Percentiles rank a stretch among this genome's conserved stretches.
Conservation (phyloP, 306 rosid genomes). For the Vigna trinervia region DNA sequence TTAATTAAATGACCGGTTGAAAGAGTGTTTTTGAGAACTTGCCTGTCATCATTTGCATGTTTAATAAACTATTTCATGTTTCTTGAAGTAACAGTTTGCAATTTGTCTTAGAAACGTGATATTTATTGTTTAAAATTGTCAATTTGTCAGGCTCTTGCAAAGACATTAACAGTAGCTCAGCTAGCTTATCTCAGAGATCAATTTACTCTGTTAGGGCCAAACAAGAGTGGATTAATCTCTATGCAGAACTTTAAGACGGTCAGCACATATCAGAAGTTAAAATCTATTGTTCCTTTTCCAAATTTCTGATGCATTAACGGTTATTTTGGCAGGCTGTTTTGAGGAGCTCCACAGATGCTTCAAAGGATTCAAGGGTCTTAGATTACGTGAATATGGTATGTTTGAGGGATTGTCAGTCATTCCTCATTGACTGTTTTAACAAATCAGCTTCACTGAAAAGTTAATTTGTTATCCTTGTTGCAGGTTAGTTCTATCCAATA, state of each 20-base stretch:
- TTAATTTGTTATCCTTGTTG: constrained; percentile 21
- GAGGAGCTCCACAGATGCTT: constrained; percentile 70
- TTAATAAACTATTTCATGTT: neutral
- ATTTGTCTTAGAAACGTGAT: constrained; percentile 27
- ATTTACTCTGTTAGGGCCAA: constrained; percentile 67
- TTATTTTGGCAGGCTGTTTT: constrained; percentile 61
- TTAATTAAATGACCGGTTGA: neutral
- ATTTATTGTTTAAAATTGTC: constrained; percentile 18
- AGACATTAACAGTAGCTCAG: constrained; percentile 68
- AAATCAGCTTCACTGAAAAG: neutral
- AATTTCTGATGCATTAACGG: constrained; percentile 33
- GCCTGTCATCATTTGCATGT: neutral
- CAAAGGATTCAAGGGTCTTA: constrained; percentile 69
- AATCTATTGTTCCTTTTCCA: constrained; percentile 1
- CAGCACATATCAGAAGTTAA: constrained; percentile 34
- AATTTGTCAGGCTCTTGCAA: constrained; percentile 71
- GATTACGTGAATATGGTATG: constrained; percentile 69
- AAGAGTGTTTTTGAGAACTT: neutral
- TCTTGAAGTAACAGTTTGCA: constrained; percentile 1
- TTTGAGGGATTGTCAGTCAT: neutral
- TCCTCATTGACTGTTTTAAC: neutral
- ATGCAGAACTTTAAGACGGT: constrained; percentile 86
- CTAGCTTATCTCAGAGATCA: constrained; percentile 72
- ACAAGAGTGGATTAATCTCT: constrained; percentile 73
- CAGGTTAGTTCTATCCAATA: constrained; percentile 85